Base-by-base conservation (phyloP, 805 yeast species). In the Ogataea salicorniae region DNA sequence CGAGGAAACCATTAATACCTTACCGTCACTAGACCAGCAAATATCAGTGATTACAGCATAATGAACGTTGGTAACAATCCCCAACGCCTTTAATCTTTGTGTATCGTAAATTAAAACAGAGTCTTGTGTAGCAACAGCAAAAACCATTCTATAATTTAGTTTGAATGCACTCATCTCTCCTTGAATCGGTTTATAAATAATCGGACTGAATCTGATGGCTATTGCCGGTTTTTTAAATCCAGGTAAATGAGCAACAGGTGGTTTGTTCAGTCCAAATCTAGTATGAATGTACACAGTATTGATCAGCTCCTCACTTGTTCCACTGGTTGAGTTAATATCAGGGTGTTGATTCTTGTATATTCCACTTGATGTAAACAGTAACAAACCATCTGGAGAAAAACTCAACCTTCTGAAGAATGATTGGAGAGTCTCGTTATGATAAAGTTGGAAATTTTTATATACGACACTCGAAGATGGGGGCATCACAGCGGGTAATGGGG, bases 91-190 rank as follows among this genome's bases (percentile, higher is more conserved):
- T 23, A 72, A 58, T 33, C 74, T 72, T 52, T 83, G 86, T 0
- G 98, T 92, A 55, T 89, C 95, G 66, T 87, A 94, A 2, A 94
- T 68, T 8, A 84, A 59, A 13, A 94, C 84, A 14, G 91, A 77
- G 61, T 88, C 96, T 48, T 87, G 90, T 0, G 97, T 91, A 0
- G 97, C 98, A 17, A 94, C 85, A 0, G 97, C 98, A 68, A 86
- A 91, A 0, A 92, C 68, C 80, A 94, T 77, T 52, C 89, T 78
- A 60, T 94, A 90, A 1, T 88, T 85, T 40, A 91, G 65, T 5
- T 71, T 66, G 50, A 88, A 75, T 14, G 74, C 75, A 20, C 51
- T 43, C 8, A 43, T 52, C 16, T 49, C 50, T 2, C 40, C 41
- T 6, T 48, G 46, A 3, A 55, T 39, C 34, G 73, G 64, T 47